Conservation (phyloP, 2,329 filamentous ascomycete species). For the Leptosphaerulina australis region DNA sequence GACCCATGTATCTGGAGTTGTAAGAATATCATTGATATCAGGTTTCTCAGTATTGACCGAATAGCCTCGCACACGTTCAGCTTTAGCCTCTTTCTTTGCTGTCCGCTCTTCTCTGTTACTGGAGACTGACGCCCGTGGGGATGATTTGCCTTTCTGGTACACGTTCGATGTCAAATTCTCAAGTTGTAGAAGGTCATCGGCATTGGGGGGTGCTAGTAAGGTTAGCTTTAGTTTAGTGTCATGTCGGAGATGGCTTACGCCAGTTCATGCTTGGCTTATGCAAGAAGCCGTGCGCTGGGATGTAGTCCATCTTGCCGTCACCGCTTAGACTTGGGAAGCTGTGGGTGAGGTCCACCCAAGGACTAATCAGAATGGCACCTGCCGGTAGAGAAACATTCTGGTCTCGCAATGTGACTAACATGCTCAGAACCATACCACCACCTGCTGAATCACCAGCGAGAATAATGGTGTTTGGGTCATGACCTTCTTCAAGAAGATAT, state of each 20-base stretch:
- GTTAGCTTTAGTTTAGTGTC: neutral
- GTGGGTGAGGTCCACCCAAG: slow-evolving; percentile 95
- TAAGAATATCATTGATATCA: slow-evolving; percentile 17
- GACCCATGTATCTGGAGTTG: slow-evolving; percentile 29
- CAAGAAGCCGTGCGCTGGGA: slow-evolving; percentile 84
- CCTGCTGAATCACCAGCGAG: slow-evolving; percentile 93
- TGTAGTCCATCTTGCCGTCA: slow-evolving; percentile 80
- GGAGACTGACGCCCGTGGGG: slow-evolving; percentile 13
- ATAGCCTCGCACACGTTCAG: slow-evolving; percentile 45
- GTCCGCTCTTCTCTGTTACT: slow-evolving; percentile 34
- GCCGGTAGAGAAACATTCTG: slow-evolving; percentile 83
- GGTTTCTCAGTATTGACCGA: slow-evolving; percentile 36
- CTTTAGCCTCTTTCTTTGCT: slow-evolving; percentile 43
- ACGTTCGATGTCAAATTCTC: slow-evolving; percentile 36
- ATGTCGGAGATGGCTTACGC: slow-evolving; percentile 55
- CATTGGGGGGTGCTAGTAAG: slow-evolving; percentile 70
- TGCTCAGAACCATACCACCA: slow-evolving; percentile 81
- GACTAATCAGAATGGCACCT: slow-evolving; percentile 87
- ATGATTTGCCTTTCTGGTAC: slow-evolving; percentile 17
- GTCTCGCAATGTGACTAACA: slow-evolving; percentile 82
- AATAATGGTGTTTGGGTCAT: slow-evolving; percentile 81
- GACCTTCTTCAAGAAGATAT: slow-evolving; percentile 71
- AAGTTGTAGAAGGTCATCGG: slow-evolving; percentile 69
- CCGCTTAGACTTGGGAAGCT: slow-evolving; percentile 89
- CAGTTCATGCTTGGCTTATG: slow-evolving; percentile 89